phyloP scores from a whole-genome alignment of 208 protist species.

The Trypanosoma platydactyli region DNA sequence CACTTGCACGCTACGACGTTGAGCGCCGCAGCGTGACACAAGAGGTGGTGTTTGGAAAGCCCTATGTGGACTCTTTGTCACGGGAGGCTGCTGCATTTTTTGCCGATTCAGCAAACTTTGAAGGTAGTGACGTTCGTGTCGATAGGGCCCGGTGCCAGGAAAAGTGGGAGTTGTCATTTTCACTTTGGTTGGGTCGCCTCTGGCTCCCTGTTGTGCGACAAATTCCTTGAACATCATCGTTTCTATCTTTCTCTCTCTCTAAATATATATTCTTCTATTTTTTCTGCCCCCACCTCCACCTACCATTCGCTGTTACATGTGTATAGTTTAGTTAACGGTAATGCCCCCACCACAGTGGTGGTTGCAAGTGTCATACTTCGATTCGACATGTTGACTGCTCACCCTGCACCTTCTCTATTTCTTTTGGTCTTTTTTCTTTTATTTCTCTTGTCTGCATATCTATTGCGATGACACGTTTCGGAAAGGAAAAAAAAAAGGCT shows the following conservation, averaged over 20 bases:
- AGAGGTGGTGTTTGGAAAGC: constrained; percentile 55
- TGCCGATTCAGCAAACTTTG: constrained; percentile 16
- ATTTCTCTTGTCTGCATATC: background rate
- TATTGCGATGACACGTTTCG: background rate
- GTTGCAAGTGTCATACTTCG: too few species aligned
- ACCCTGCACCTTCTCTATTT: too few species aligned
- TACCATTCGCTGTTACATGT: background rate
- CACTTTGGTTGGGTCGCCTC: constrained; percentile 14
- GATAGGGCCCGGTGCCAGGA: constrained; percentile 7
- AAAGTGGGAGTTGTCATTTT: constrained; percentile 9
- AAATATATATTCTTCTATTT: constrained; percentile 12
- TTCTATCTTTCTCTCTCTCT: constrained; percentile 11
- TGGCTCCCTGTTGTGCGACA: constrained; percentile 13
- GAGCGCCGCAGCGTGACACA: constrained; percentile 51
- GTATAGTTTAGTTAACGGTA: background rate
- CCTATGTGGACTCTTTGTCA: constrained; percentile 59
- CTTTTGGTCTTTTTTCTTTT: background rate
- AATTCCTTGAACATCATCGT: constrained; percentile 13
- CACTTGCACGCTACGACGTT: constrained; percentile 28
- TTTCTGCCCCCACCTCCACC: background rate
- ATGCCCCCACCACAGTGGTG: too few species aligned
- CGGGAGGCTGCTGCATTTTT: constrained; percentile 52
- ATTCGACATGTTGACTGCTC: too few species aligned
- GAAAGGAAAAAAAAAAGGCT: too few species aligned
- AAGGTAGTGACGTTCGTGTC: constrained; percentile 10